These are phyloP conservation scores for Ustilago hordei DNA, from an alignment of 1,284 basidiomycete genomes.

Conservation along the genomic window DNA sequence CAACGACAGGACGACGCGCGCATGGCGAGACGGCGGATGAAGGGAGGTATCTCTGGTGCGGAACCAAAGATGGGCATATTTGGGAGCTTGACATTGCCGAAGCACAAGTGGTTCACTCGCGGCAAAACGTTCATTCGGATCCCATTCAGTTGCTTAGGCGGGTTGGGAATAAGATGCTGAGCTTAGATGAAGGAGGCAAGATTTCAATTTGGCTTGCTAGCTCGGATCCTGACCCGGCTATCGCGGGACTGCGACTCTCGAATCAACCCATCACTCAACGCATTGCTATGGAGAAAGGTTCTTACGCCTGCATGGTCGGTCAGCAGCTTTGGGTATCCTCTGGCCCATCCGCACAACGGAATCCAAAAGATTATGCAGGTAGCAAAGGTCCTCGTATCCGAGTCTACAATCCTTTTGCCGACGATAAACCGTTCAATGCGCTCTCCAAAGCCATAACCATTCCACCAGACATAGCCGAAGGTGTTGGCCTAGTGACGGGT, in stretches of 20 bases:
- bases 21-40: constrained; percentile 51
- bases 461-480: constrained; percentile 73
- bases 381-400: constrained; percentile 52
- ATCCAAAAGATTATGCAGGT: constrained; percentile 28
- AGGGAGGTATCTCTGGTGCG: constrained; percentile 65
- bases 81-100: constrained; percentile 63
- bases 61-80: constrained; percentile 59
- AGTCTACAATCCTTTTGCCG: constrained; percentile 65
- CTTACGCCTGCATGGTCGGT: constrained; percentile 53
- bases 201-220: constrained; percentile 62
- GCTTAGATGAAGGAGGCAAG: constrained; percentile 66
- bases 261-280: constrained; percentile 63
- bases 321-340: constrained; percentile 64
- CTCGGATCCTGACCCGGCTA: constrained; percentile 31
- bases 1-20: constrained; percentile 24
- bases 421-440: constrained; percentile 66
- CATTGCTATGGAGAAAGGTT: constrained; percentile 61
- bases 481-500: constrained; percentile 82
- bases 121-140: constrained; percentile 56
- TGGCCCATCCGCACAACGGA: constrained; percentile 26
- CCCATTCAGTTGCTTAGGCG: constrained; percentile 56
- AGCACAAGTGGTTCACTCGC: constrained; percentile 37
- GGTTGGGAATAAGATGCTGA: constrained; percentile 60
- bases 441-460: constrained; percentile 51
- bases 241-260: constrained; percentile 39